These are phyloP conservation scores for Sporothrix luriei DNA, from an alignment of 2,329 filamentous ascomycete species.

Conservation along the genomic window DNA sequence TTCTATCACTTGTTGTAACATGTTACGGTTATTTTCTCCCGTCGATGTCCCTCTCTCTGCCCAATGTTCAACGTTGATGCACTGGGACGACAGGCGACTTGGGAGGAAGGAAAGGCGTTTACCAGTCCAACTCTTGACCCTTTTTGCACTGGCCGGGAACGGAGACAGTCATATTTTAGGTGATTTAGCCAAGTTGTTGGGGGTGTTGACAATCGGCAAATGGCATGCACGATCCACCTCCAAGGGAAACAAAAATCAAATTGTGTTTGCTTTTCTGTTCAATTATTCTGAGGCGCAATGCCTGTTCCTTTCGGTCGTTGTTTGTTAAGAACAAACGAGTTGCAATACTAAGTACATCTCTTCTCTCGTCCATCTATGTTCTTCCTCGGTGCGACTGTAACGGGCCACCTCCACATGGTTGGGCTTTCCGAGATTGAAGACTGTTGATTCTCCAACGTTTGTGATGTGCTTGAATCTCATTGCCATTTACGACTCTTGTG, in stretches of 20 bases:
- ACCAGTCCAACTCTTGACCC: constrained; percentile 30
- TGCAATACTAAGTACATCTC: too few relatives aligned
- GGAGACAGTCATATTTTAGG: constrained; percentile 5
- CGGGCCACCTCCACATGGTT: not conserved
- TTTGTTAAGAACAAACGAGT: not conserved
- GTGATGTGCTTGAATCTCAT: too few relatives aligned
- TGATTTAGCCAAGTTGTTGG: not conserved
- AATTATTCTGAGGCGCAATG: not conserved
- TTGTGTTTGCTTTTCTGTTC: constrained; percentile 6
- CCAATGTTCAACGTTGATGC: not conserved
- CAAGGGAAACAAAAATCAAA: constrained; percentile 6
- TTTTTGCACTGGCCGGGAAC: constrained; percentile 21
- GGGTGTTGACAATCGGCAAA: constrained; percentile 16
- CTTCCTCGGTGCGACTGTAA: not conserved
- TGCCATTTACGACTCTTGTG: not conserved
- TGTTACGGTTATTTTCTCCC: constrained; percentile 19
- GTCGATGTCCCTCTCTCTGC: not conserved
- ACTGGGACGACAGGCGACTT: not conserved
- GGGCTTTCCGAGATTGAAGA: not conserved
- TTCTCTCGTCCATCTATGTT: too few relatives aligned
- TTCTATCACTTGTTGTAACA: not conserved
- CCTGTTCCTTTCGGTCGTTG: not conserved
- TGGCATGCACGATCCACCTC: constrained; percentile 19
- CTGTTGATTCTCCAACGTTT: not conserved
- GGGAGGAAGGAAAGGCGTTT: constrained; percentile 26